phyloP scores from a whole-genome alignment of 23 red algal species.

The Gracilaria vermiculophylla region DNA sequence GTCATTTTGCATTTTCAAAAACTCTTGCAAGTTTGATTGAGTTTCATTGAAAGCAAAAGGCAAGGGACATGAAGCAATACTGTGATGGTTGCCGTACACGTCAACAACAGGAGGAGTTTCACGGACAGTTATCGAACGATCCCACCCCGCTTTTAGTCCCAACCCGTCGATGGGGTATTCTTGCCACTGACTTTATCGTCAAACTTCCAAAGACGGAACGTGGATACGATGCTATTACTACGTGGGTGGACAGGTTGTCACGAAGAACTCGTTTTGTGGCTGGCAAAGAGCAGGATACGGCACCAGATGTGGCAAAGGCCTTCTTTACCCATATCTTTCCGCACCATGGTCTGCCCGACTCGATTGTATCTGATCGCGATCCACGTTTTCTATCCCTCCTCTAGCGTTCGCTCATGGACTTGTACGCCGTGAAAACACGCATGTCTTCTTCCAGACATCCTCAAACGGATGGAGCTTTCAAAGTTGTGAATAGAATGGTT shows the following conservation, averaged over 20 bases:
- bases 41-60: constrained; percentile 13
- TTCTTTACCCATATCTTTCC: neutral
- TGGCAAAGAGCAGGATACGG: neutral
- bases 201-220: neutral
- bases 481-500: no score
- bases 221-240: neutral
- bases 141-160: neutral
- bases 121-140: neutral
- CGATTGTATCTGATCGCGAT: no score
- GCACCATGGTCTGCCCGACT: no score
- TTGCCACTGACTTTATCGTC: neutral
- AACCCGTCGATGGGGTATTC: constrained; percentile 5
- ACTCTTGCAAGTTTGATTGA: neutral
- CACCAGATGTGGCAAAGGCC: neutral
- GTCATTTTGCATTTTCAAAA: neutral
- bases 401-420: no score
- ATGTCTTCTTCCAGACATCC: no score
- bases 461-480: no score
- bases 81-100: neutral
- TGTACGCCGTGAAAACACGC: no score
- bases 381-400: no score
- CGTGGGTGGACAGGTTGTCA: neutral
- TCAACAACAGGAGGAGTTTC: constrained; percentile 15
- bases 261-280: neutral
- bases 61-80: neutral